These are phyloP conservation scores for Trichophyton mentagrophytes DNA, from an alignment of 2,329 filamentous ascomycete species.

Conservation along the genomic window DNA sequence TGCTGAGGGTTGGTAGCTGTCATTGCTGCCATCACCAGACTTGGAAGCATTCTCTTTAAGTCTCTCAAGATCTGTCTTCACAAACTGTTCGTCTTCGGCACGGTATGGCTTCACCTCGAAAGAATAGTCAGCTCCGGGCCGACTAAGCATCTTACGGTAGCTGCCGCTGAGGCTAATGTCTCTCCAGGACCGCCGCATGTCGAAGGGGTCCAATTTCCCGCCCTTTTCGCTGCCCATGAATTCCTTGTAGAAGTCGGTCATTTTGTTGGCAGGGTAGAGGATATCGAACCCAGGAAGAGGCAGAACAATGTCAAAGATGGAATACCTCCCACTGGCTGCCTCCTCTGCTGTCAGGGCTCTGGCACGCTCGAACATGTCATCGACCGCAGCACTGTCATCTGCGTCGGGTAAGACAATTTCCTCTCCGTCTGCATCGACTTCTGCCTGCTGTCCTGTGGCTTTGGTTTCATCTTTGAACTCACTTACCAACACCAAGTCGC, in stretches of 20 bases:
- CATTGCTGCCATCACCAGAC: slow-evolving; percentile 14
- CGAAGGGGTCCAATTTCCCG: slow-evolving; percentile 63
- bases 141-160: slow-evolving; percentile 73
- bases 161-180: slow-evolving; percentile 81
- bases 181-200: slow-evolving; percentile 75
- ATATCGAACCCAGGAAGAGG: slow-evolving; percentile 89
- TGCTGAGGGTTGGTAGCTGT: slow-evolving; percentile 9
- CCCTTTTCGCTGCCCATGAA: slow-evolving; percentile 77
- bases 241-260: slow-evolving; percentile 68
- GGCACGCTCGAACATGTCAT: slow-evolving; percentile 54
- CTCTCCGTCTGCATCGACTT: slow-evolving; percentile 50
- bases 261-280: slow-evolving; percentile 68
- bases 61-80: slow-evolving; percentile 71
- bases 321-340: slow-evolving; percentile 59
- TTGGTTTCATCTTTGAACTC: slow-evolving; percentile 35
- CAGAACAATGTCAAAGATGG: slow-evolving; percentile 77
- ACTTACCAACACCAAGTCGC: slow-evolving; percentile 65
- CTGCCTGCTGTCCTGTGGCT: slow-evolving; percentile 17
- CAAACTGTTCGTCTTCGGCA: slow-evolving; percentile 62
- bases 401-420: slow-evolving; percentile 49
- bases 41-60: slow-evolving; percentile 35
- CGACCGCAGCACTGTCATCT: slow-evolving; percentile 41
- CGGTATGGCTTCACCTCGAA: slow-evolving; percentile 59
- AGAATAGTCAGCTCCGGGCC: slow-evolving; percentile 50
- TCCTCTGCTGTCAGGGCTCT: slow-evolving; percentile 66